Conservation (phyloP, 352 stramenopile species). For the Globisporangium spinosum region DNA sequence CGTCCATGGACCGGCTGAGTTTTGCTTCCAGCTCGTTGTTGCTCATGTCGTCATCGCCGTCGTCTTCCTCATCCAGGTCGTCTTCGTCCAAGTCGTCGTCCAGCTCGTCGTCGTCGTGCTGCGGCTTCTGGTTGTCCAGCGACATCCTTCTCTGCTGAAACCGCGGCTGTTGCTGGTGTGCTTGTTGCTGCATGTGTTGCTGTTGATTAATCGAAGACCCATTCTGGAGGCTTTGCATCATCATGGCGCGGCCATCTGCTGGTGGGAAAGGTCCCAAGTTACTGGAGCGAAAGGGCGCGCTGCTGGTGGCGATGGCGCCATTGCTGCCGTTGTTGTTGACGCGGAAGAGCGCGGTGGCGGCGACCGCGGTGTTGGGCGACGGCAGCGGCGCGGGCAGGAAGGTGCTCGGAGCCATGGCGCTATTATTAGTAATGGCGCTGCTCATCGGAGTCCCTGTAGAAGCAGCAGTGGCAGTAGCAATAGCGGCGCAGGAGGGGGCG, state of each 20-base stretch:
- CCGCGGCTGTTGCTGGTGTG: background rate
- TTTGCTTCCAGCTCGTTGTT: slow-evolving; percentile 12
- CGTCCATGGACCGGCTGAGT: slow-evolving; percentile 1
- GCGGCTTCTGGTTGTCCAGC: slow-evolving; percentile 1
- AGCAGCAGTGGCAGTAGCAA: no score
- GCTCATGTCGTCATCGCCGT: slow-evolving; percentile 11
- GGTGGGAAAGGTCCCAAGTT: slow-evolving; percentile 3
- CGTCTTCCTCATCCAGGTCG: slow-evolving; percentile 12
- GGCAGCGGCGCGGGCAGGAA: background rate
- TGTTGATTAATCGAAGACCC: background rate
- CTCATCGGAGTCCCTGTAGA: background rate
- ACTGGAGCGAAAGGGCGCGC: slow-evolving; percentile 7
- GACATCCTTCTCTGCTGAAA: background rate
- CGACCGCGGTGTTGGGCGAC: slow-evolving; percentile 13
- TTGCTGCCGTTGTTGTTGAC: slow-evolving; percentile 8
- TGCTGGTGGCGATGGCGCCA: background rate
- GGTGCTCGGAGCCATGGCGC: slow-evolving; percentile 1
- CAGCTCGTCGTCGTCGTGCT: slow-evolving; percentile 5
- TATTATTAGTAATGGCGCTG: slow-evolving; percentile 3
- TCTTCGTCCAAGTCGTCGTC: slow-evolving; percentile 14
- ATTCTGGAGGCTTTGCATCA: slow-evolving; percentile 1
- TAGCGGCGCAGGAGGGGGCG: background rate
- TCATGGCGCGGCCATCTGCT: background rate
- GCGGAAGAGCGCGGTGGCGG: slow-evolving; percentile 21
- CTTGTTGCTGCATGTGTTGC: background rate